Evolutionary conservation across 192 early-diverging fungal genomes (phyloP).

Genomic region (Rhizophagus clarus): DNA sequence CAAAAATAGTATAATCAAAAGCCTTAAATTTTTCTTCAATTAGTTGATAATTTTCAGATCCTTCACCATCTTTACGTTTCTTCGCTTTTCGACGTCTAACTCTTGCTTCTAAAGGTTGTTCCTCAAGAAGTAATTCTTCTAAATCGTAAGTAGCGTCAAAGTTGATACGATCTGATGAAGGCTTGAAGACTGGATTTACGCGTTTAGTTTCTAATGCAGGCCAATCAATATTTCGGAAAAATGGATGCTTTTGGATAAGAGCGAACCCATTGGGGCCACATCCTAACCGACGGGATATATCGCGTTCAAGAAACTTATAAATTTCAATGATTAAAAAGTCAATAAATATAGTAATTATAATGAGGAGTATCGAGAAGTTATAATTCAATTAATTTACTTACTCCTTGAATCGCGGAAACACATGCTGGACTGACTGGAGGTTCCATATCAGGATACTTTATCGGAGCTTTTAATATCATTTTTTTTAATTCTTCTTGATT

Average conservation of each 20-base stretch:
- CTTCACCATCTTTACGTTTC: slow-evolving; percentile 45
- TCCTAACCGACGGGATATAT: slow-evolving; percentile 53
- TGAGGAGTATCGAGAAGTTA: not conserved
- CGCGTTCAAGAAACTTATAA: slow-evolving; percentile 56
- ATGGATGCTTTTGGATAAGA: slow-evolving; percentile 49
- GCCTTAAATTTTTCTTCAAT: slow-evolving; percentile 73
- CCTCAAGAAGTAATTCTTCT: slow-evolving; percentile 72
- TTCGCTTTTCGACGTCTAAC: slow-evolving; percentile 37
- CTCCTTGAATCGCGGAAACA: slow-evolving; percentile 69
- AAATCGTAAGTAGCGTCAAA: slow-evolving; percentile 80
- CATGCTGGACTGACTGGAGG: slow-evolving; percentile 63
- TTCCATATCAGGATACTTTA: slow-evolving; percentile 64
- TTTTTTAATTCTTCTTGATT: slow-evolving; percentile 59
- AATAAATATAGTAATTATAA: not conserved
- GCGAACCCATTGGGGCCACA: slow-evolving; percentile 47
- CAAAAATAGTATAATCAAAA: slow-evolving; percentile 85
- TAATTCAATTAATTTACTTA: slow-evolving; percentile 33
- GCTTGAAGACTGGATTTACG: slow-evolving; percentile 45
- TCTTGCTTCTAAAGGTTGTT: slow-evolving; percentile 59
- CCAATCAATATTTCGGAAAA: slow-evolving; percentile 55
- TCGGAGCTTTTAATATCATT: slow-evolving; percentile 64
- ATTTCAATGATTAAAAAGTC: not conserved
- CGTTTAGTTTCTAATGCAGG: slow-evolving; percentile 46
- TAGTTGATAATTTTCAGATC: slow-evolving; percentile 43
- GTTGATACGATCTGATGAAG: slow-evolving; percentile 57